phyloP scores from a whole-genome alignment of 805 yeast species.

The Brettanomyces naardenensis region DNA sequence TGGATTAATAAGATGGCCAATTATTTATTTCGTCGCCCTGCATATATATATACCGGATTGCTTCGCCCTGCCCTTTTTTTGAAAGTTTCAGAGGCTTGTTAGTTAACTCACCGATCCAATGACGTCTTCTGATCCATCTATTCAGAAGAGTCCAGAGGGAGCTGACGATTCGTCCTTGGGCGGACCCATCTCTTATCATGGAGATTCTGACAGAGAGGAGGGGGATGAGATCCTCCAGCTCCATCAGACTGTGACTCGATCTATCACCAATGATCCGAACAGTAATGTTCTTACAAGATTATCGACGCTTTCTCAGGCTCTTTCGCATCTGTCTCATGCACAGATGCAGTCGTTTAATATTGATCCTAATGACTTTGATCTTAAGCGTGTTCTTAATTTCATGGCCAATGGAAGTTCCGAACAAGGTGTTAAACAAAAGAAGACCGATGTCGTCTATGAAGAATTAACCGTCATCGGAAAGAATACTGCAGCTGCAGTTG shows the following conservation, averaged over 20 bases:
- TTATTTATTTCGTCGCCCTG: no score
- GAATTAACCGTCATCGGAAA: conserved; percentile 37
- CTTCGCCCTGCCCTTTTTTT: no score
- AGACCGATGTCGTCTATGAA: conserved; percentile 36
- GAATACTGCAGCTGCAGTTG: conserved; percentile 37
- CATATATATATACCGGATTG: no score
- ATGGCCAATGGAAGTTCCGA: conserved; percentile 31
- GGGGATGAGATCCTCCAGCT: conserved; percentile 3
- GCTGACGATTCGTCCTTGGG: no score
- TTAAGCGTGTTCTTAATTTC: conserved; percentile 27
- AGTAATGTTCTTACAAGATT: conserved; percentile 15
- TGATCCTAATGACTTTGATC: conserved; percentile 30
- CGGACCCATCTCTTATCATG: conserved; percentile 1
- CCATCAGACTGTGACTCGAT: conserved; percentile 8
- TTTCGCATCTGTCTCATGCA: conserved; percentile 14
- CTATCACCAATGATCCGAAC: conserved; percentile 6
- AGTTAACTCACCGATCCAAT: no score
- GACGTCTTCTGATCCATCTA: no score
- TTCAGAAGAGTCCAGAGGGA: no score
- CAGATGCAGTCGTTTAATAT: conserved; percentile 14
- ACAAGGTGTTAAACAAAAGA: conserved; percentile 34
- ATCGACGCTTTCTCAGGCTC: conserved; percentile 9
- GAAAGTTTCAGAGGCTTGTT: no score
- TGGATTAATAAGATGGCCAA: no score
- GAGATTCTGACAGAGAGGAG: background rate